These are phyloP conservation scores for Pyrenochaeta sp. DNA, from an alignment of 2,329 filamentous ascomycete species.

Conservation along the genomic window DNA sequence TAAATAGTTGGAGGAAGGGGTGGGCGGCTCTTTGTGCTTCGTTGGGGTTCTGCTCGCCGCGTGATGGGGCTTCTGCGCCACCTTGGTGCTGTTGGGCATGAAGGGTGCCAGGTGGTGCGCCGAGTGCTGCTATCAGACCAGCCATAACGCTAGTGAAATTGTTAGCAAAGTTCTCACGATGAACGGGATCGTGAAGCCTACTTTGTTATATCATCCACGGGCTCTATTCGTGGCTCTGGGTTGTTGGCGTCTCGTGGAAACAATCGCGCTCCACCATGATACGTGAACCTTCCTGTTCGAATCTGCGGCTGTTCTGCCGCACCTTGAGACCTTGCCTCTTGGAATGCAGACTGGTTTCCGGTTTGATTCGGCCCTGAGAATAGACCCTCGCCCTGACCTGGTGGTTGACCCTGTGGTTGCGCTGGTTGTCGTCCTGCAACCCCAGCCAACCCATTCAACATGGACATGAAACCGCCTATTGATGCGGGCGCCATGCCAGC, in stretches of 20 bases:
- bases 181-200: conserved; percentile 51
- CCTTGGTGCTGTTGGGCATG: conserved; percentile 17
- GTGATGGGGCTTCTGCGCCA: conserved; percentile 13
- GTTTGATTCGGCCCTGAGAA: conserved; percentile 16
- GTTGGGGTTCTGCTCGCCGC: conserved; percentile 14
- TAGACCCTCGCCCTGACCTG: conserved; percentile 26
- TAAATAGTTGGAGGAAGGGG: conserved; percentile 58
- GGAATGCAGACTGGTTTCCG: conserved; percentile 22
- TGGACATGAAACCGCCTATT: conserved; percentile 55
- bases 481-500: conserved; percentile 31
- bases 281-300: conserved; percentile 37
- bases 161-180: conserved; percentile 21
- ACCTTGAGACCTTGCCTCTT: conserved; percentile 23
- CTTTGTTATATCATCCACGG: conserved; percentile 55
- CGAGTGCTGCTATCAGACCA: conserved; percentile 45
- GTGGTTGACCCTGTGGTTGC: conserved; percentile 21
- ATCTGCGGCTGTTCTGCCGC: conserved; percentile 20
- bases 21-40: conserved; percentile 15
- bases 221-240: conserved; percentile 58
- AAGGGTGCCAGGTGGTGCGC: conserved; percentile 31
- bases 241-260: conserved; percentile 61
- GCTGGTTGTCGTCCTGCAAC: conserved; percentile 34
- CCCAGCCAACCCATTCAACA: conserved; percentile 57
- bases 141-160: conserved; percentile 37
- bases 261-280: conserved; percentile 49